Conservation (phyloP, 2,329 filamentous ascomycete genomes). For the Fusarium camptoceras region DNA sequence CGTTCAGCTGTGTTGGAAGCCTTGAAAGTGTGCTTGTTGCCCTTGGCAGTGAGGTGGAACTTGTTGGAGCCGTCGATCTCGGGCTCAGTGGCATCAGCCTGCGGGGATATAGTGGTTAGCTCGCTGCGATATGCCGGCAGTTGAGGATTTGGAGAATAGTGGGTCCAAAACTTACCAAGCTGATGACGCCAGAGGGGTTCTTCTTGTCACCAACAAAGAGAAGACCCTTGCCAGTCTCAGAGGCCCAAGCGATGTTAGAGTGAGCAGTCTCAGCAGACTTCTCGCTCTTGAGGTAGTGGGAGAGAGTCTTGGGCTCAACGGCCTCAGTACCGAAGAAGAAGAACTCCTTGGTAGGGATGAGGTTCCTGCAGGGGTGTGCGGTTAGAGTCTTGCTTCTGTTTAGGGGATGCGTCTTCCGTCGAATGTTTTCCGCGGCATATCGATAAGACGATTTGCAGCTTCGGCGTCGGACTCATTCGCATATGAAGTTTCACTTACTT, state of each 20-base stretch:
- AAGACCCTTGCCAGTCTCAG: slow-evolving; percentile 93
- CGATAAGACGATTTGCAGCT: background rate
- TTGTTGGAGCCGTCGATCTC: slow-evolving; percentile 80
- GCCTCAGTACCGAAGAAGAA: slow-evolving; percentile 86
- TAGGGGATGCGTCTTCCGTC: background rate
- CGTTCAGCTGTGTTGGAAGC: slow-evolving; percentile 79
- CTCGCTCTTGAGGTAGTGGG: slow-evolving; percentile 85
- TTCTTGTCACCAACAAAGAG: slow-evolving; percentile 92
- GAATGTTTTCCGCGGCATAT: background rate
- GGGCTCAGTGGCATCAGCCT: slow-evolving; percentile 76
- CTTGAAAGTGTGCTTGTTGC: slow-evolving; percentile 96
- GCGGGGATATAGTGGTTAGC: slow-evolving; percentile 20
- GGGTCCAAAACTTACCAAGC: slow-evolving; percentile 73
- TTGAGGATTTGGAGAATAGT: slow-evolving; percentile 23
- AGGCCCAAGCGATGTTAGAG: slow-evolving; percentile 87
- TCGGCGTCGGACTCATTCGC: background rate
- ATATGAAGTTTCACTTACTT: slow-evolving; percentile 73
- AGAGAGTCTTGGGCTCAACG: slow-evolving; percentile 78
- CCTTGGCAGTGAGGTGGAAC: slow-evolving; percentile 86
- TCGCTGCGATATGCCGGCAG: slow-evolving; percentile 32
- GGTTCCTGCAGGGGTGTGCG: slow-evolving; percentile 67
- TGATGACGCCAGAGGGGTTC: slow-evolving; percentile 83
- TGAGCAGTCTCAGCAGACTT: slow-evolving; percentile 82
- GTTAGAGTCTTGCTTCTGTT: slow-evolving; percentile 38
- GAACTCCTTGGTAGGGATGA: slow-evolving; percentile 92